These are phyloP conservation scores for Colletotrichum viniferum DNA, from an alignment of 2,329 filamentous ascomycete genomes.

Conservation along the genomic window DNA sequence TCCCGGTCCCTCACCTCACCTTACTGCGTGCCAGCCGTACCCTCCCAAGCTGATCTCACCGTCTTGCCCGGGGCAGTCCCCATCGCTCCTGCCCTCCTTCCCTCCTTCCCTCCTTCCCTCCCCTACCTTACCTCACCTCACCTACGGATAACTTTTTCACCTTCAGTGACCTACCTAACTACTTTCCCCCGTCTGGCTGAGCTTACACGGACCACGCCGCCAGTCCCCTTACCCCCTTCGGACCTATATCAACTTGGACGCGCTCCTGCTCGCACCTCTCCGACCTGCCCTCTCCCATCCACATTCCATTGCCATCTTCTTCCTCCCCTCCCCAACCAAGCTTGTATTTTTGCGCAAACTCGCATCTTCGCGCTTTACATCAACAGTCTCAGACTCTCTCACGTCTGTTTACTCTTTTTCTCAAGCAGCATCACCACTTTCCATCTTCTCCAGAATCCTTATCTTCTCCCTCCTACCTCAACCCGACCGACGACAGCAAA, in stretches of 20 bases:
- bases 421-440: not conserved
- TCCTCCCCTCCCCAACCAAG: not conserved
- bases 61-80: not conserved
- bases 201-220: slow-evolving; percentile 13
- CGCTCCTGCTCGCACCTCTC: not conserved
- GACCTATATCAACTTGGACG: slow-evolving; percentile 20
- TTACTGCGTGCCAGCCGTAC: not conserved
- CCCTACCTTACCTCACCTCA: not conserved
- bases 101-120: not conserved
- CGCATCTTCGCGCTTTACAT: slow-evolving; percentile 3
- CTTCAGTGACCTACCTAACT: not conserved
- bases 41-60: slow-evolving; percentile 1
- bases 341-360: slow-evolving; percentile 1
- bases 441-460: not conserved
- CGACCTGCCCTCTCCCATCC: not conserved
- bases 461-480: not conserved
- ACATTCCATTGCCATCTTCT: not conserved
- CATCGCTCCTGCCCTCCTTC: not conserved
- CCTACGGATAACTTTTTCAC: not conserved
- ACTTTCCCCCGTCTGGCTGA: not conserved
- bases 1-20: not conserved
- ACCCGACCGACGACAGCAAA: not conserved
- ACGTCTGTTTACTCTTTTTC: not conserved
- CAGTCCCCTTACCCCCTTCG: not conserved
- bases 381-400: not conserved